Evolutionary conservation across 305 asterid species (phyloP).

Genomic region (Withania somnifera): DNA sequence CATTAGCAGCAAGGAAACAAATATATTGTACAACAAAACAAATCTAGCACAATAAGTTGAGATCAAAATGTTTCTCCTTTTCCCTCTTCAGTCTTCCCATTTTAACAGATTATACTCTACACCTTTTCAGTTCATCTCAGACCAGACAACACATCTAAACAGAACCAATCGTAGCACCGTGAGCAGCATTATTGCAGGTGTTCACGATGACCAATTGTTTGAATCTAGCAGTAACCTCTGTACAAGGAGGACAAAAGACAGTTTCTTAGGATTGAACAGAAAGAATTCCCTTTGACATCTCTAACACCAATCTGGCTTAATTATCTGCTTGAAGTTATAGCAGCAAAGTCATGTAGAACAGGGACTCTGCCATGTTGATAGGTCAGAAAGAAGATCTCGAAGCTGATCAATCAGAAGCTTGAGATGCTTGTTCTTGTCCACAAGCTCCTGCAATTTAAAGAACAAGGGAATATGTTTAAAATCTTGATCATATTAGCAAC

Average conservation of each 20-base stretch:
- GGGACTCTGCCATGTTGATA: conserved; percentile 86
- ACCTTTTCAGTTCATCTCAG: neutral
- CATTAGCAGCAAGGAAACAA: neutral
- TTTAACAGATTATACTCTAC: neutral
- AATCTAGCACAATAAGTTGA: neutral
- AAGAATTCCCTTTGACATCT: neutral
- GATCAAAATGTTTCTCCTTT: neutral
- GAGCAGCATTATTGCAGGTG: neutral
- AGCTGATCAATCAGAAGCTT: conserved; percentile 67
- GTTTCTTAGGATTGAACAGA: neutral
- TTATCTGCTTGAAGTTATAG: neutral
- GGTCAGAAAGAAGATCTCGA: conserved; percentile 54
- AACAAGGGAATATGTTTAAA: neutral
- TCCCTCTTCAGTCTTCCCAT: neutral
- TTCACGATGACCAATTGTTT: neutral
- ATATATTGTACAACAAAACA: neutral
- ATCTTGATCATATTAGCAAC: neutral
- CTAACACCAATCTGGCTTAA: neutral
- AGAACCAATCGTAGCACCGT: neutral
- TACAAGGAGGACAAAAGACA: neutral
- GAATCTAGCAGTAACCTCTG: neutral
- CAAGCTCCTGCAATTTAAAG: conserved; percentile 39
- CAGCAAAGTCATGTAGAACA: conserved; percentile 33
- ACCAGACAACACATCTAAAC: neutral
- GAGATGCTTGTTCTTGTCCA: conserved; percentile 46